Percentiles rank a stretch among this genome's conserved stretches.
Conservation (phyloP, 176 grass and related monocot species). For the sorghum (Sorghum bicolor) region DNA sequence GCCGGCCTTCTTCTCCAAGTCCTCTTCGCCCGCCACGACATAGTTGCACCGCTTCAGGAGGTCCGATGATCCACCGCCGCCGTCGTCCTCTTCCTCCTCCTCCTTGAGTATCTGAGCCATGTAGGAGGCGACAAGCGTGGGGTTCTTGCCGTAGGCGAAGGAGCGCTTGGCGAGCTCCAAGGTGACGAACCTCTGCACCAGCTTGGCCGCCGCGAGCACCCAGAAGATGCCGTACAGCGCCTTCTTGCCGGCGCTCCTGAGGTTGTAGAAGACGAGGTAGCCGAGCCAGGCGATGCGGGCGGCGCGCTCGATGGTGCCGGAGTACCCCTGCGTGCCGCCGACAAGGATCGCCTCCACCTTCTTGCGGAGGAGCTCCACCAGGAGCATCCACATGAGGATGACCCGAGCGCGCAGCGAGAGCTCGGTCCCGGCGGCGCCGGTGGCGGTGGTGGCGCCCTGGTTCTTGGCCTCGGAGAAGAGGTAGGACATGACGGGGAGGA, state of each 20-base stretch:
- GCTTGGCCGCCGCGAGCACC: background rate
- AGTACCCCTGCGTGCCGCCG: background rate
- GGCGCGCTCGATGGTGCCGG: background rate
- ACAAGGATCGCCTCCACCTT: background rate
- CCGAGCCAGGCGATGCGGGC: background rate
- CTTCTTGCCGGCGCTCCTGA: background rate
- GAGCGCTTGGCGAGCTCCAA: background rate
- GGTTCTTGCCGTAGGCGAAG: background rate
- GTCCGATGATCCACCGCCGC: background rate
- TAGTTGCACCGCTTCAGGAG: background rate
- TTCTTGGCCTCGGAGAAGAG: conserved; percentile 11
- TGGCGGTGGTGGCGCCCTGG: background rate
- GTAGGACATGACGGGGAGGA: conserved; percentile 1
- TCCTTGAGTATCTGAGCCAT: background rate
- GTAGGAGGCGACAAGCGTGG: background rate
- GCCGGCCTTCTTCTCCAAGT: background rate
- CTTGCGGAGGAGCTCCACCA: background rate
- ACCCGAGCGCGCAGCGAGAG: background rate
- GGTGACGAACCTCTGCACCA: background rate
- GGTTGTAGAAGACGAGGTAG: background rate
- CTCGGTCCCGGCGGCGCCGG: background rate
- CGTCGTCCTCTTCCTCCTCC: background rate
- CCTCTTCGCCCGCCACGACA: background rate
- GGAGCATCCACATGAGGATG: background rate
- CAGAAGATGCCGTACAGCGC: background rate